Base-by-base conservation (phyloP, 1,284 basidiomycete genomes). In the Boletus sp. region DNA sequence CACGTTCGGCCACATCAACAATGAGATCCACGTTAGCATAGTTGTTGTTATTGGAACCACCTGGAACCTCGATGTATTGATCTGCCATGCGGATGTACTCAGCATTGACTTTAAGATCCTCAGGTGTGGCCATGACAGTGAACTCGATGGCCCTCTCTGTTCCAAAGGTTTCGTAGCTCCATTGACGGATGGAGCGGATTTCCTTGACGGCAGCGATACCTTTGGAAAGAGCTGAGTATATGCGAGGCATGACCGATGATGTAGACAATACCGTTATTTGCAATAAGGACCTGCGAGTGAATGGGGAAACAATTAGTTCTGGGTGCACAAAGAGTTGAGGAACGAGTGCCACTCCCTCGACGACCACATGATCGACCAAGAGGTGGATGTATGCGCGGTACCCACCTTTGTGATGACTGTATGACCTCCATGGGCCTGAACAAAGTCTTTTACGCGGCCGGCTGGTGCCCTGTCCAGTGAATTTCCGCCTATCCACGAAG, bases 81-180 rank as follows among this genome's bases (percentile, higher is more conserved):
- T 99, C 97, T 37, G 97, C 97, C 97, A 99, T 99, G 66, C 97
- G 92, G 75, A 99, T 99, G 78, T 99, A 99, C 74, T 99, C 97
- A 44, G 97, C 97, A 72, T 99, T 99, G 76, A 98, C 95, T 73
- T 94, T 94, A 63, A 98, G 80, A 79, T 99, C 97, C 74, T 99
- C 97, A 33, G 97, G 97, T 4, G 97, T 99, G 51, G 97, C 96
- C 97, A 99, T 99, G 63, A 98, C 97, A 47, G 94, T 96, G 80
- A 99, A 99, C 75, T 99, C 95, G 77, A 99, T 86, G 57, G 92
- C 92, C 64, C 94, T 90, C 74, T 99, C 97, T 56, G 88, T 88
- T 61, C 97, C 97, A 76, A 99, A 99, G 0, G 96, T 97, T 78
- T 99, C 97, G 79, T 99, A 99, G 66, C 94, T 95, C 97, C 97